These are phyloP conservation scores for Mycena galericulata DNA, from an alignment of 768 basidiomycete species.

Conservation along the genomic window DNA sequence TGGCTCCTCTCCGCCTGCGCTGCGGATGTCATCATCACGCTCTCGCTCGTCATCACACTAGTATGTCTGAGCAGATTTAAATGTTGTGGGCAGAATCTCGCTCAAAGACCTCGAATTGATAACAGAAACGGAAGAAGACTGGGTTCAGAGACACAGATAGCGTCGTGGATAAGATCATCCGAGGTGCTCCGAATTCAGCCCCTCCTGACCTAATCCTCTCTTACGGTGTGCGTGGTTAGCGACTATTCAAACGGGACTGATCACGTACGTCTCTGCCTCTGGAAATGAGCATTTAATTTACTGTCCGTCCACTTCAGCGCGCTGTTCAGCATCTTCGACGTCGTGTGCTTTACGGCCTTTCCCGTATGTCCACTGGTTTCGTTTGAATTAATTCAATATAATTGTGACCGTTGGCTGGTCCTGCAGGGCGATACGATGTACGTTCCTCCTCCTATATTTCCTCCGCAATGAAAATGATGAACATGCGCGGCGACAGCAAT, in stretches of 20 bases:
- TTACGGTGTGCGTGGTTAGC: too few species aligned
- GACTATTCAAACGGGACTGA: constrained; percentile 26
- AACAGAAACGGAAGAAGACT: not conserved
- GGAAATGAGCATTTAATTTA: too few species aligned
- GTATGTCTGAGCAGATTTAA: too few species aligned
- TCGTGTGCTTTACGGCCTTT: constrained; percentile 15
- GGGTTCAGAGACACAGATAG: not conserved
- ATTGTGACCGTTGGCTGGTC: not conserved
- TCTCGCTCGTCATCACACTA: constrained; percentile 50
- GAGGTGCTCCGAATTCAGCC: not conserved
- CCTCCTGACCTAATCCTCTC: not conserved
- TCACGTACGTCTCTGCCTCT: constrained; percentile 16
- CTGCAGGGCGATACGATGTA: constrained; percentile 56
- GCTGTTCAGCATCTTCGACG: constrained; percentile 6
- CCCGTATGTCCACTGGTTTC: not conserved
- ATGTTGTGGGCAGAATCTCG: too few species aligned
- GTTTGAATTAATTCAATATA: not conserved
- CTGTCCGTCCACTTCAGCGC: not conserved
- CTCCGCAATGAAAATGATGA: too few species aligned
- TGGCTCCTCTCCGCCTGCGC: constrained; percentile 58
- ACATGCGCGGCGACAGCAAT: constrained; percentile 41
- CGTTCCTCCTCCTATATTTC: too few species aligned
- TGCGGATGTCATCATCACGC: constrained; percentile 56
- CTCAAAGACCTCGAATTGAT: too few species aligned
- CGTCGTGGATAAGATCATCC: not conserved